Evolutionary conservation across 441 rosid species (phyloP).

Genomic region (Biscutella laevigata): DNA sequence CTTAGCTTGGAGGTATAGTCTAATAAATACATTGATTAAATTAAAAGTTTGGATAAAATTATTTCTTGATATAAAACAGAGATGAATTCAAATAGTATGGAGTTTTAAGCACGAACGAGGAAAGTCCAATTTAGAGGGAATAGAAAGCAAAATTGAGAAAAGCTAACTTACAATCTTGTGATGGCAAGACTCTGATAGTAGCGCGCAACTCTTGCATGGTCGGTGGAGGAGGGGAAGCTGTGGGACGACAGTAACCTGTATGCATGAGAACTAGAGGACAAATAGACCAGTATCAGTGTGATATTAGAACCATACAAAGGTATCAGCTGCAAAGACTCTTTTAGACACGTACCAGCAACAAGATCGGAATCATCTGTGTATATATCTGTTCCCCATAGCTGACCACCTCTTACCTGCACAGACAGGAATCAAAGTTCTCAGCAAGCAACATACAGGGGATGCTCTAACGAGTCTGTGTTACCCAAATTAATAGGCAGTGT

Average conservation of each 20-base stretch:
- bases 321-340: conserved; percentile 10
- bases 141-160: neutral
- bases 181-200: conserved; percentile 76
- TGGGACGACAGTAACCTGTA: conserved; percentile 97
- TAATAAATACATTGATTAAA: conserved; percentile 19
- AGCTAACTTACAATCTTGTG: conserved; percentile 76
- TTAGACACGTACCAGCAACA: conserved; percentile 72
- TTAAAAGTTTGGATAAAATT: neutral
- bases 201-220: conserved; percentile 90
- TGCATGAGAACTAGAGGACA: conserved; percentile 90
- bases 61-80: neutral
- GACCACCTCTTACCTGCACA: conserved; percentile 91
- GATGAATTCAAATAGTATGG: neutral
- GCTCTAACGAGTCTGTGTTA: conserved; percentile 18
- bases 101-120: neutral
- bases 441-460: neutral
- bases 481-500: neutral
- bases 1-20: conserved; percentile 90
- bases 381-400: conserved; percentile 95
- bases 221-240: conserved; percentile 97
- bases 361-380: conserved; percentile 98
- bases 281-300: conserved; percentile 25
- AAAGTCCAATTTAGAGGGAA: neutral
- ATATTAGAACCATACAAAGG: conserved; percentile 14
- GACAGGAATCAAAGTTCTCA: conserved; percentile 9